Evolutionary conservation across 2,329 filamentous ascomycete species (phyloP).

Genomic region (Sclerotinia glacialis): DNA sequence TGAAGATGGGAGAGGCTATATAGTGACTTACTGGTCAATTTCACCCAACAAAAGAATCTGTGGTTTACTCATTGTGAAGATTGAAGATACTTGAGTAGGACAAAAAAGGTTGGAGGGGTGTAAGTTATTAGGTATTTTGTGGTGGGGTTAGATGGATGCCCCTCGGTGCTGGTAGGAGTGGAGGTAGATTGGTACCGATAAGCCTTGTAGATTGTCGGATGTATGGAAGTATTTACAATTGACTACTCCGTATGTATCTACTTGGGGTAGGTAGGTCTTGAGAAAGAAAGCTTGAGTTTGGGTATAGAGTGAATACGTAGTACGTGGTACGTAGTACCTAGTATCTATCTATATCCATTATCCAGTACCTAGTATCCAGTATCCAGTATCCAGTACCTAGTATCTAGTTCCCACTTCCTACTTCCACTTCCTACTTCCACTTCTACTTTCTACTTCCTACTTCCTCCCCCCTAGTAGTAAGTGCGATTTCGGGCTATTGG

Average conservation of each 20-base stretch:
- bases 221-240: not conserved
- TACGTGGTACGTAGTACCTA: too few species aligned
- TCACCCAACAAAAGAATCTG: conserved; percentile 62
- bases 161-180: conserved; percentile 25
- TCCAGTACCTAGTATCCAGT: too few species aligned
- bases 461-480: not conserved
- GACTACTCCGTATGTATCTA: too few species aligned
- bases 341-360: too few species aligned
- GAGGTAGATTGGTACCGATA: conserved; percentile 4
- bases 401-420: too few species aligned
- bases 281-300: not conserved
- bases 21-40: conserved; percentile 57
- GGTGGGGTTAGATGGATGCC: conserved; percentile 33
- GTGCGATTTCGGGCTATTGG: conserved; percentile 2
- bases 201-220: not conserved
- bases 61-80: conserved; percentile 44
- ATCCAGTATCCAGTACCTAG: too few species aligned
- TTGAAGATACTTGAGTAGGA: not conserved
- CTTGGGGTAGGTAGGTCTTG: not conserved
- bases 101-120: conserved; percentile 9
- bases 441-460: too few species aligned
- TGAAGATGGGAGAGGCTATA: conserved; percentile 6
- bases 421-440: too few species aligned
- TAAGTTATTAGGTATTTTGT: conserved; percentile 18
- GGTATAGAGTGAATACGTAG: not conserved